Percentiles rank a stretch among this genome's conserved stretches.
phyloP scores from a whole-genome alignment of 176 grass and related monocot species.

The Bonia amplexicaulis region DNA sequence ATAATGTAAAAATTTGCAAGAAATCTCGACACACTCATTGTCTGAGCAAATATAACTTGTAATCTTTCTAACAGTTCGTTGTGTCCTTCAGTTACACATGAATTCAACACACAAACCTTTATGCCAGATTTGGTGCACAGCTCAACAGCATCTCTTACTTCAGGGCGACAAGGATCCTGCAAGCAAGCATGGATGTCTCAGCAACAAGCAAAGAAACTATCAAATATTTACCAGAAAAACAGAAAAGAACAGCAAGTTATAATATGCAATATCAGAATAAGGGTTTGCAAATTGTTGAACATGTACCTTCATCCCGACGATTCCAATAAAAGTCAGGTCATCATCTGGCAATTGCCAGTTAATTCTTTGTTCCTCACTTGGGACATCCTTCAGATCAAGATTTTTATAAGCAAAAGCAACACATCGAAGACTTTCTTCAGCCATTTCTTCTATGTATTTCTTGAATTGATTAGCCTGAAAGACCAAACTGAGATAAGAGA shows the following conservation, averaged over 20 bases:
- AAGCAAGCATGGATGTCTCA: slow-evolving; percentile 32
- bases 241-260: background rate
- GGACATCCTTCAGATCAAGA: slow-evolving; percentile 51
- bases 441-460: slow-evolving; percentile 78
- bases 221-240: background rate
- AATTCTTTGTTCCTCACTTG: slow-evolving; percentile 54
- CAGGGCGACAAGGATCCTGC: slow-evolving; percentile 93
- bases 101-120: slow-evolving; percentile 47
- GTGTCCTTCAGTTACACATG: background rate
- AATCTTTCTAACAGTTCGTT: slow-evolving; percentile 6
- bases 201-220: slow-evolving; percentile 3
- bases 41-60: slow-evolving; percentile 24
- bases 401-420: slow-evolving; percentile 77
- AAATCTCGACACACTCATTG: background rate
- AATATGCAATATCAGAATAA: slow-evolving; percentile 28
- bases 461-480: slow-evolving; percentile 66
- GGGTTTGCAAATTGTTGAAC: slow-evolving; percentile 15
- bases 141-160: slow-evolving; percentile 72
- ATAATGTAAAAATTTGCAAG: background rate
- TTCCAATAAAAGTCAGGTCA: slow-evolving; percentile 71
- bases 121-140: slow-evolving; percentile 74
- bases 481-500: background rate
- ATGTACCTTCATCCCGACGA: slow-evolving; percentile 89
- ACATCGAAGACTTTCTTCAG: slow-evolving; percentile 71
- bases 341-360: slow-evolving; percentile 69